Base-by-base conservation (phyloP, 2,329 filamentous ascomycete genomes). In the Exophiala mesophila region DNA sequence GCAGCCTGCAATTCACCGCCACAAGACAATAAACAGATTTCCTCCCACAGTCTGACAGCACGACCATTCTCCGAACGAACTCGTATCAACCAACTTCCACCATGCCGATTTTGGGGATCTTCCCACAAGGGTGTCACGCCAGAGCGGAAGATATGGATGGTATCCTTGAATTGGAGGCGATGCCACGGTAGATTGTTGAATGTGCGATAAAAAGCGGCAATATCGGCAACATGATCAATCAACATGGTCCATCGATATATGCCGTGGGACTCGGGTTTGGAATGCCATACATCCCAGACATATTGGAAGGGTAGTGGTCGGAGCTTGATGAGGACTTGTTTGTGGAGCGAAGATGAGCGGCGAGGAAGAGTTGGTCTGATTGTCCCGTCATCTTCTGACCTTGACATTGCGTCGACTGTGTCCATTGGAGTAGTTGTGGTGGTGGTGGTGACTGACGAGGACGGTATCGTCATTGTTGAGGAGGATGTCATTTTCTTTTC, bases 81-180 rank as follows among this genome's bases (percentile, higher is more conserved):
- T 37, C 89, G 82, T 66, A 97, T 94, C 16, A 88, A 94, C 88
- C 88, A 96, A 62, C 85, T 84, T 36, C 90, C 90, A 39, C 90
- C 90, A 49, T 81, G 75, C 46, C 83, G 72, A 66, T 96, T 96
- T 57, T 92, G 81, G 29, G 85, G 78, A 62, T 97, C 90, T 67
- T 88, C 85, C 84, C 84, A 88, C 54, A 88, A 70, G 43, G 85
- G 85, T 50, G 76, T 77, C 64, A 87, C 86, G 24, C 84, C 84
- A 49, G 78, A 73, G 64, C 88, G 88, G 72, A 88, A 88, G 53
- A 89, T 74, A 62, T 88, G 86, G 52, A 88, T 76, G 33, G 80
- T 83, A 66, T 88, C 83, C 57, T 83, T 80, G 71, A 85, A 80
- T 64, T 82, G 82, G 64, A 89, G 80, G 62, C 82, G 77, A 45